Evolutionary conservation across 257 asterid species (phyloP), one percentile per base, ranked within the genome.

Genomic region (Leonotis leonurus): DNA sequence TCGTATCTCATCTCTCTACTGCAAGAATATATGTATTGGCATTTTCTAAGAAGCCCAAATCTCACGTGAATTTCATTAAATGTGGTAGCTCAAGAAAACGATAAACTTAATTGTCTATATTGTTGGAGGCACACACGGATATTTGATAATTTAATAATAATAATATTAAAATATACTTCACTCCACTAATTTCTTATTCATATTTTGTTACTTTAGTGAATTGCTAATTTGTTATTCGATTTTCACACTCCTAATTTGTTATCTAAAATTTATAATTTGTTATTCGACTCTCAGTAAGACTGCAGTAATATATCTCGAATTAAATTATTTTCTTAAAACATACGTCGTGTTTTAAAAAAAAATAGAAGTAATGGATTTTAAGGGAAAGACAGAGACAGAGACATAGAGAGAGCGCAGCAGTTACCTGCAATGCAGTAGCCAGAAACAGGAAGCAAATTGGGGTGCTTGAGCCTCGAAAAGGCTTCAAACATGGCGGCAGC

Each of bases 391-490:
- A n/a, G n/a, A n/a, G n/a, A 33, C 39, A 33, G 39, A 33, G 39
- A 1, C 3, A 33, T 33, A 33, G 6, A 30, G 35, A 30, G 6
- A 5, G 39, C 39, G 6, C 11, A 3, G 29, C 26, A 48, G n/a
- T 49, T 49, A 91, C 99, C 99, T 68, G 97, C 99, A 56, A 92
- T 86, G 78, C 99, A 92, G 74, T 80, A 92, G 25, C 99, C 99
- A 62, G 79, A 80, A 24, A 92, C 73, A 0, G 96, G 96, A 51
- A 92, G 80, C 53, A 92, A 44, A 64, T 92, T 92, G 0, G 86
- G 90, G 64, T 89, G 99, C 53, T 86, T 85, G 59, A 89, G 85
- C 68, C 74, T 76, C 0, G 95, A 83, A 44, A 89, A 65, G 29
- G 83, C 94, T 55, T 86, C 91, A 67, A 92, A 86, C 79, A 83